Evolutionary conservation across 2,329 filamentous ascomycete species (phyloP).

Genomic region (Diaporthe caulivora): DNA sequence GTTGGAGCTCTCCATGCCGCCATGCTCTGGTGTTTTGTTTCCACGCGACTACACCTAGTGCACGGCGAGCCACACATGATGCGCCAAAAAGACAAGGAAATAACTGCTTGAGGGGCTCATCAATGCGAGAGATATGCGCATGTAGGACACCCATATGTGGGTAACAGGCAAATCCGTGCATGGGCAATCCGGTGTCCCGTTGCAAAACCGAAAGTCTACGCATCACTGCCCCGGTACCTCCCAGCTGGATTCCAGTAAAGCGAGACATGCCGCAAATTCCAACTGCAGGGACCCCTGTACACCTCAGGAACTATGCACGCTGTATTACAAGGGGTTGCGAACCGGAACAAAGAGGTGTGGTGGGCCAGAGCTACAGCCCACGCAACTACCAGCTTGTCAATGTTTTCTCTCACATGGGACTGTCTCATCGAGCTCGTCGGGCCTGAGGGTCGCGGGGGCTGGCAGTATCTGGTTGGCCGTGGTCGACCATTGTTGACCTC

Average conservation of each 20-base stretch:
- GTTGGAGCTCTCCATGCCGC: constrained; percentile 11
- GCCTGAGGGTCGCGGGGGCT: constrained; percentile 3
- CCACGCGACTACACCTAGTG: not conserved
- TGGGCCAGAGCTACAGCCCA: constrained; percentile 9
- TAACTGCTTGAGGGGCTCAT: not conserved
- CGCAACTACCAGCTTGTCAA: constrained; percentile 13
- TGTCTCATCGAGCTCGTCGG: constrained; percentile 18
- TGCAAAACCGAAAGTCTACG: constrained; percentile 8
- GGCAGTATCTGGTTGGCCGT: not conserved
- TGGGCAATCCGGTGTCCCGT: not conserved
- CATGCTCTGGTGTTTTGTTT: constrained; percentile 17
- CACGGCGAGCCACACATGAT: not conserved
- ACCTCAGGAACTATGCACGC: constrained; percentile 15
- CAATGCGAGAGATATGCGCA: not conserved
- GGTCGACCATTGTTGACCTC: not conserved
- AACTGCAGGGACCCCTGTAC: constrained; percentile 4
- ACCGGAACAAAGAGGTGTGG: constrained; percentile 21
- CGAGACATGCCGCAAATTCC: constrained; percentile 21
- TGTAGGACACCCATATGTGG: not conserved
- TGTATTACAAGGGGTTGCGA: not conserved
- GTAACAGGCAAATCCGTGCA: no score
- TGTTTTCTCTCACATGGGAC: constrained; percentile 13
- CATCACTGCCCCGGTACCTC: constrained; percentile 14
- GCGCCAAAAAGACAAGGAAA: no score
- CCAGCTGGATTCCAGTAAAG: constrained; percentile 19